Evolutionary conservation across 164 flowering plant species (phyloP).

Genomic region (Kalanchoe fedtschenkoi): DNA sequence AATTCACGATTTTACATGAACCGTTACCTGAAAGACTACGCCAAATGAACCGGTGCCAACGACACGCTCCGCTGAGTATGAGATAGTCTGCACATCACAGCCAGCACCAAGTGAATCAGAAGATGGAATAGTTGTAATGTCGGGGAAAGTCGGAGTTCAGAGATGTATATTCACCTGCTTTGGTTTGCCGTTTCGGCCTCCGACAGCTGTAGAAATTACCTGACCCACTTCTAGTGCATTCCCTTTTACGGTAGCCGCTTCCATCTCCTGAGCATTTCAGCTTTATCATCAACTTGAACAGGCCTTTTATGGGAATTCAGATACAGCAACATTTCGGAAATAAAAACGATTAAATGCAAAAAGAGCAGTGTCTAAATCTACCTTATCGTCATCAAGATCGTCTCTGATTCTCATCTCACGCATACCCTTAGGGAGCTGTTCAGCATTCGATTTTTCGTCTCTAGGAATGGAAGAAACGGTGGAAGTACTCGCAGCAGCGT

Average conservation of each 20-base stretch:
- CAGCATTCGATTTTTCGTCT: constrained; percentile 9
- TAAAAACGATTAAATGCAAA: not conserved
- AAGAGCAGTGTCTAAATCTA: constrained; percentile 3
- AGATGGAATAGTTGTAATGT: no score
- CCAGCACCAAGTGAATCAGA: no score
- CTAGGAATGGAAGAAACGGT: not conserved
- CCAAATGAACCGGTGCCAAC: constrained; percentile 5
- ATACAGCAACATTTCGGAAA: not conserved
- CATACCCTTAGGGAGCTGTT: constrained; percentile 70
- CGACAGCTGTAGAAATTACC: constrained; percentile 12
- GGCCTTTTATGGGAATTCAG: not conserved
- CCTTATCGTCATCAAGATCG: constrained; percentile 48
- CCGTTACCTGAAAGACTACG: constrained; percentile 1
- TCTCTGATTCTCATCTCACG: constrained; percentile 68
- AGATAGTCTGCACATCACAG: not conserved
- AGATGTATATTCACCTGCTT: constrained; percentile 7
- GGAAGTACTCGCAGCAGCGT: constrained; percentile 7
- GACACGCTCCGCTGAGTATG: constrained; percentile 1
- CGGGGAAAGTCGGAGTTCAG: no score
- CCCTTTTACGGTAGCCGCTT: constrained; percentile 54
- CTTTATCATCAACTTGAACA: not conserved
- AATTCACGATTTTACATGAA: not conserved
- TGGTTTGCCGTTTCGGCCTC: constrained; percentile 12
- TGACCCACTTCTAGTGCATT: constrained; percentile 83
- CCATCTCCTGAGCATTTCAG: constrained; percentile 34